Base-by-base conservation (phyloP, 2,329 filamentous ascomycete species). In the Fonsecaea pedrosoi region DNA sequence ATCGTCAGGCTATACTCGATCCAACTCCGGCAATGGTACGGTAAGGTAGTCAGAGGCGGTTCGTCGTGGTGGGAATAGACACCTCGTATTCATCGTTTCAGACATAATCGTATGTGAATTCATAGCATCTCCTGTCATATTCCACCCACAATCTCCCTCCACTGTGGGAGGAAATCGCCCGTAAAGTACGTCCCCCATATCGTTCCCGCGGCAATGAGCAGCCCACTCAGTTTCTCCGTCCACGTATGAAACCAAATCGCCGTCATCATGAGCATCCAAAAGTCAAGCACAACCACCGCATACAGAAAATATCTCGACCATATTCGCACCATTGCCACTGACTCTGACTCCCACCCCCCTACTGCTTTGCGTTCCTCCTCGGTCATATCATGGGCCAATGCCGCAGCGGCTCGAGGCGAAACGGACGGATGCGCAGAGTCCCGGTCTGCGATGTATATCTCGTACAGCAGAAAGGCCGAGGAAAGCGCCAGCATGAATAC, bases 231-330 rank as follows among this genome's bases (percentile, higher is more conserved):
- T 90, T 98, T 99, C 82, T 99, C 95, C 74, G 96, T 89, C 94
- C 94, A 98, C 0, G 95, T 99, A 79, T 99, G 95, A 75, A 99
- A 99, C 84, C 94, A 99, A 45, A 96, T 94, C 2, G 94, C 94
- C 48, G 95, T 99, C 95, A 99, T 99, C 68, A 98, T 84, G 77
- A 99, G 79, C 95, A 99, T 99, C 92, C 95, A 98, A 82, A 89
- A 86, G 75, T 90, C 92, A 75, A 97, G 74, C 0, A 79, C 88
- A 18, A 90, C 85, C 32, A 97, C 87, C 0, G 75, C 84, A 30
- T 85, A 78, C 4, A 80, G 78, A 65, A 82, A 79, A 76, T 76
- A 85, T 69, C 72, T 81, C 72, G 74, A 80, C 79, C 69, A 89
- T 86, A 71, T 90, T 81, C 83, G 87, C 82, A 73, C 80, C 80